A percentile compares a stretch with the other conserved stretches of the same genome.
Conservation (phyloP, 2,329 filamentous ascomycete species). For the Ophiocordyceps australis region DNA sequence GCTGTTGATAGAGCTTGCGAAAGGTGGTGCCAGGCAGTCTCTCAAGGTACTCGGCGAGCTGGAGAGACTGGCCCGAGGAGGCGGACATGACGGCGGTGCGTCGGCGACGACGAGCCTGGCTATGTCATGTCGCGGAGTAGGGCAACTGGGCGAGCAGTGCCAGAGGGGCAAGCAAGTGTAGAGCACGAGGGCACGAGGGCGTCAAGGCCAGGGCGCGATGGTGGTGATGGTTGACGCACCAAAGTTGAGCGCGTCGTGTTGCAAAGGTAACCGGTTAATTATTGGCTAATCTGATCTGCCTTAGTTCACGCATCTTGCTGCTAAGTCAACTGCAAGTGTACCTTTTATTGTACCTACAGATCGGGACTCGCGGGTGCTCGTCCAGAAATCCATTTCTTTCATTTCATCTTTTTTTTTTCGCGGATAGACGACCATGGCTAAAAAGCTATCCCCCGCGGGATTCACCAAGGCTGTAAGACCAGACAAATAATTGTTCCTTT, state of each 20-base stretch:
- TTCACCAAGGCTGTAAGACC: slow-evolving; percentile 15
- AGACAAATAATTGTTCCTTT: no score
- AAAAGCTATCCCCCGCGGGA: slow-evolving; percentile 13
- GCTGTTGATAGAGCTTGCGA: slow-evolving; percentile 83
- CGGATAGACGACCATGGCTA: slow-evolving; percentile 9
- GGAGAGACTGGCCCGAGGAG: slow-evolving; percentile 28
- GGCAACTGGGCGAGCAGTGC: no score
- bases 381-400: no score
- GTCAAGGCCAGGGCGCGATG: no score
- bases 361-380: no score
- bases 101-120: slow-evolving; percentile 3
- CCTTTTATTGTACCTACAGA: no score
- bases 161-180: no score
- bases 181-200: no score
- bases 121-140: slow-evolving; percentile 4
- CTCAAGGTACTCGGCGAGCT: slow-evolving; percentile 81
- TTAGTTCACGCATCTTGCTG: no score
- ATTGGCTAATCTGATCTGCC: neutral
- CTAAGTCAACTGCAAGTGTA: no score
- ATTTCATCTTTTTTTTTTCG: no score
- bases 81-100: slow-evolving; percentile 24
- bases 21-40: slow-evolving; percentile 79
- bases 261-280: neutral
- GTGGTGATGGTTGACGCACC: neutral
- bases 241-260: neutral